Conservation (phyloP, 2,329 filamentous ascomycete genomes). For the Trichoderma pleuroti region DNA sequence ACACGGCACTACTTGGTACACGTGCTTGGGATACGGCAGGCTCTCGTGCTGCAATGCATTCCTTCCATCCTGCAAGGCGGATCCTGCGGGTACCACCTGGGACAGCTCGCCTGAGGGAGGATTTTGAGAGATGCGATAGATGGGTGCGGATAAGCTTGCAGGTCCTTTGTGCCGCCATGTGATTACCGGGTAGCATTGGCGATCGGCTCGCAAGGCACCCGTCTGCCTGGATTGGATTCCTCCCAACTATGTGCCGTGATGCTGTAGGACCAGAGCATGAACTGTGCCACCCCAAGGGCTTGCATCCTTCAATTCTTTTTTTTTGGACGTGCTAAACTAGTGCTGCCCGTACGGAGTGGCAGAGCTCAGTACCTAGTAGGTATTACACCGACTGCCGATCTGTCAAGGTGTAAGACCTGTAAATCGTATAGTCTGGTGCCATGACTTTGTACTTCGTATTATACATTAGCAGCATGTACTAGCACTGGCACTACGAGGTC, state of each 20-base stretch:
- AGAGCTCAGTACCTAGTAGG: too few relatives aligned
- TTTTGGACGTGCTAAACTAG: background rate
- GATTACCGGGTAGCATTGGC: background rate
- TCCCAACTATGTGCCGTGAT: too few relatives aligned
- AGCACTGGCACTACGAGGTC: background rate
- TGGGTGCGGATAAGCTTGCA: background rate
- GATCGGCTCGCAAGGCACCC: background rate
- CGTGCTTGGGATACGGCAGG: conserved; percentile 7
- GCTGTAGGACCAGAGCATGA: background rate
- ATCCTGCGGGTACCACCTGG: conserved; percentile 3
- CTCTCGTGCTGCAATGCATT: background rate
- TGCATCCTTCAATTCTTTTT: background rate
- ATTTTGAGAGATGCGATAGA: background rate
- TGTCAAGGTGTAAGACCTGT: conserved; percentile 6
- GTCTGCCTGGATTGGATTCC: background rate
- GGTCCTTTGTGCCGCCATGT: background rate
- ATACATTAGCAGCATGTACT: background rate
- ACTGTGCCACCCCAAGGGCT: background rate
- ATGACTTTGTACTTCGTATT: background rate
- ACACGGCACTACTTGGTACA: background rate
- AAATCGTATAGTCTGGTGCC: background rate
- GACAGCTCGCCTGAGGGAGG: background rate
- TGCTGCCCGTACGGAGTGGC: background rate
- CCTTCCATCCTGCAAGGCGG: conserved; percentile 6
- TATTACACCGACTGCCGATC: conserved; percentile 5